Conservation (phyloP, 331 rosid species). For the Quercus tomentella region DNA sequence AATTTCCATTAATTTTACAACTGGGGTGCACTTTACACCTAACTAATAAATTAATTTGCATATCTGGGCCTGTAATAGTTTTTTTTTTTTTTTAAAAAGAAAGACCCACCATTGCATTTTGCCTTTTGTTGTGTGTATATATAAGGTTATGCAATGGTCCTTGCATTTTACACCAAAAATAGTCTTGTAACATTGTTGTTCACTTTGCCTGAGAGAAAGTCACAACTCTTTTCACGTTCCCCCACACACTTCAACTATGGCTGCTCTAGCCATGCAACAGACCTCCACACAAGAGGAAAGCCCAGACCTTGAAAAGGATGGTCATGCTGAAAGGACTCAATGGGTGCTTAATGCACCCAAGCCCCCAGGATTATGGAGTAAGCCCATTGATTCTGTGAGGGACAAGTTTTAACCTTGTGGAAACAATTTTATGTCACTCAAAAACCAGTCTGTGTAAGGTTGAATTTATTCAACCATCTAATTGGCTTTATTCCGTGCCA, state of each 20-base stretch:
- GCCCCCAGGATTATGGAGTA: constrained; percentile 40
- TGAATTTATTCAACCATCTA: too few relatives aligned
- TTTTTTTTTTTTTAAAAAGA: neutral
- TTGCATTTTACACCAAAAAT: neutral
- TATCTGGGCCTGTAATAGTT: neutral
- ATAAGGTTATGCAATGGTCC: neutral
- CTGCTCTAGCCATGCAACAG: neutral
- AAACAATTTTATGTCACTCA: constrained; percentile 13
- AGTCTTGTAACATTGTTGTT: neutral
- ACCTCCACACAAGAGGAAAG: constrained; percentile 17
- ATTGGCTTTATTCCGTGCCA: too few relatives aligned
- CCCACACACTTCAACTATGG: constrained; percentile 63
- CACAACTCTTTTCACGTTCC: constrained; percentile 25
- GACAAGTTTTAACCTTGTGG: constrained; percentile 16
- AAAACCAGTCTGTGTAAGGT: constrained; percentile 8
- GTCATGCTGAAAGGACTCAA: constrained; percentile 22
- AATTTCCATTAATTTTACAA: neutral
- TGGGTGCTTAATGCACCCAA: constrained; percentile 61
- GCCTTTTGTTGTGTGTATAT: neutral
- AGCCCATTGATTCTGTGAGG: constrained; percentile 17
- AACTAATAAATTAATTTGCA: neutral
- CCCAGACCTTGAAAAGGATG: constrained; percentile 31
- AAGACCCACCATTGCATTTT: neutral
- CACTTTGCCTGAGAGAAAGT: neutral
- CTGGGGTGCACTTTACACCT: neutral